These are phyloP conservation scores for Suhomyces taliae DNA, from an alignment of 1,139 yeast species.

Conservation along the genomic window DNA sequence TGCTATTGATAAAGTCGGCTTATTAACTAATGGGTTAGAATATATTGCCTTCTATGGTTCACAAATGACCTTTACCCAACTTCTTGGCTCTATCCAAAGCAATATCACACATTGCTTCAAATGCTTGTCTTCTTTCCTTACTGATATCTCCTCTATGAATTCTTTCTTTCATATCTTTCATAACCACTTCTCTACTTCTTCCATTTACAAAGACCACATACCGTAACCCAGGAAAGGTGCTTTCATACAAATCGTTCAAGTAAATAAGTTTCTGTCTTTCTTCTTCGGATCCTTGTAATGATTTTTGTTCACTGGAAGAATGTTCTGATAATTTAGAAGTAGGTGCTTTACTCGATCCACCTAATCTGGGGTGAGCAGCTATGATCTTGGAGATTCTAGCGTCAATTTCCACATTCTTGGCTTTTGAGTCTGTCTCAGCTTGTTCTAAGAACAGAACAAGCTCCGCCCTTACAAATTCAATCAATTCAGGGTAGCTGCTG, in stretches of 20 bases:
- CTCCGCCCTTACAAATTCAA: constrained; percentile 46
- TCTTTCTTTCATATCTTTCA: constrained; percentile 63
- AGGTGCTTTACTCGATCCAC: constrained; percentile 47
- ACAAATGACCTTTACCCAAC: constrained; percentile 17
- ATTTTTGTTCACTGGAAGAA: constrained; percentile 70
- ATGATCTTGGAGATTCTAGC: constrained; percentile 51
- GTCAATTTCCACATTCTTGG: constrained; percentile 20
- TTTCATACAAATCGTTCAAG: constrained; percentile 66
- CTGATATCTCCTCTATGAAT: constrained; percentile 54
- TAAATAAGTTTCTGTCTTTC: constrained; percentile 48
- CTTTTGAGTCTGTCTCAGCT: constrained; percentile 21
- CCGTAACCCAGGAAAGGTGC: constrained; percentile 73
- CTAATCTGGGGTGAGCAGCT: constrained; percentile 90
- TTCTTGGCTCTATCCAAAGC: constrained; percentile 75
- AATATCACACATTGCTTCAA: constrained; percentile 86
- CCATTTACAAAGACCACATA: constrained; percentile 94
- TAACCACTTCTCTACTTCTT: constrained; percentile 61
- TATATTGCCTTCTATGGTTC: background rate
- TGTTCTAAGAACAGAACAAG: constrained; percentile 35
- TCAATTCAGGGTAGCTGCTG: constrained; percentile 46
- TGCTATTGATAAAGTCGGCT: too few species aligned
- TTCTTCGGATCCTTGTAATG: constrained; percentile 46
- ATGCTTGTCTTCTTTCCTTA: constrained; percentile 63
- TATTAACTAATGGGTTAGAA: too few species aligned
- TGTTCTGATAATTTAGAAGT: constrained; percentile 55